These are phyloP conservation scores for Diplosphaera chodatii DNA, from an alignment of 139 green algal species.

Conservation along the genomic window DNA sequence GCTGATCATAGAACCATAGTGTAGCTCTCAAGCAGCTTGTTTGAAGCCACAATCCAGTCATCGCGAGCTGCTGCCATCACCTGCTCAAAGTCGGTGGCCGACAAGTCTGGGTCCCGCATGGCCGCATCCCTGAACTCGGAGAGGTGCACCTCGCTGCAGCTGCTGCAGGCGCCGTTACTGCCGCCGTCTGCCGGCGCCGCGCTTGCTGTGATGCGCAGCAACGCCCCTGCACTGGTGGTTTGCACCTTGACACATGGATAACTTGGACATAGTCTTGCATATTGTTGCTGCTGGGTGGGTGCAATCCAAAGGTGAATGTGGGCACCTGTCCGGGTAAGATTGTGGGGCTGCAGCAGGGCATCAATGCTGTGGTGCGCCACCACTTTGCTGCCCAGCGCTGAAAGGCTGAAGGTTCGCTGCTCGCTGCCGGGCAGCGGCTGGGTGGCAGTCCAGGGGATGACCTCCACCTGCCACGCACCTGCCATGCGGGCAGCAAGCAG, in stretches of 20 bases:
- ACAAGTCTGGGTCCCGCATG: slow-evolving; percentile 2
- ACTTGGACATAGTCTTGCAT: too few relatives aligned
- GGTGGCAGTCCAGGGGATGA: not conserved
- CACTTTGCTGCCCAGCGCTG: not conserved
- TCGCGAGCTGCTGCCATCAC: too few relatives aligned
- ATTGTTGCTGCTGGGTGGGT: too few relatives aligned
- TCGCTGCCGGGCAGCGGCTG: not conserved
- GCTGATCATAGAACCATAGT: too few relatives aligned
- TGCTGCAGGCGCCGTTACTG: slow-evolving; percentile 4
- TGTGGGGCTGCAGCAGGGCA: not conserved
- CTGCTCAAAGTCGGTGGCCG: not conserved
- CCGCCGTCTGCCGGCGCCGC: not conserved
- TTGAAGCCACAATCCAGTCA: too few relatives aligned
- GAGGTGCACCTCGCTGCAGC: slow-evolving; percentile 1
- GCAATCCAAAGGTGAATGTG: too few relatives aligned
- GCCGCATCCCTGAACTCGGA: slow-evolving; percentile 18
- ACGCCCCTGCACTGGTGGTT: not conserved
- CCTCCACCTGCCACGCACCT: not conserved
- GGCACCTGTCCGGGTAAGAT: not conserved
- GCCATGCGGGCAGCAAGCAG: too few relatives aligned
- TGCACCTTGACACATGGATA: too few relatives aligned
- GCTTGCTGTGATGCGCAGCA: not conserved
- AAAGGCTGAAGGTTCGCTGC: not conserved
- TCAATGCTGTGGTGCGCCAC: not conserved
- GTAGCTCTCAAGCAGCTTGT: too few relatives aligned